Evolutionary conservation across 2,329 filamentous ascomycete species (phyloP), one percentile per base, ranked within the genome.

Genomic region (Shiraia bambusicola): DNA sequence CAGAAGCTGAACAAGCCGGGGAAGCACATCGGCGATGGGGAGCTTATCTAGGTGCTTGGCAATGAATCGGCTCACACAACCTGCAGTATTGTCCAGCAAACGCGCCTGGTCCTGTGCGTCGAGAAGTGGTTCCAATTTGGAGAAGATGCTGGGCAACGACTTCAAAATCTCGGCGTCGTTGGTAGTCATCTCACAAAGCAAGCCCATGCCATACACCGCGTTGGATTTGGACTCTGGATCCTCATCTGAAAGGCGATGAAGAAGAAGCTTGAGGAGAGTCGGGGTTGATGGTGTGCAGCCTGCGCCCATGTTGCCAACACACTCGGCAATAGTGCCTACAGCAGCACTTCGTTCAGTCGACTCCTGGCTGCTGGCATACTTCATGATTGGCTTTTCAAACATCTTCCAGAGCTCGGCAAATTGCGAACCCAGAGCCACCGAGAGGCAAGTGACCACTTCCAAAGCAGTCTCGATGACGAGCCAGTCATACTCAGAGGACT

Each of bases 401-500:
- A 95, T 84, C 77, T 95, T 94, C 89, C 90, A 97, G 49, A 96
- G 77, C 74, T 95, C 86, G 41, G 79, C 79, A 61, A 96, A 97
- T 56, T 84, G 82, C 15, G 79, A 69, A 28, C 93, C 93, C 11
- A 97, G 82, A 24, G 89, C 89, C 33, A 83, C 82, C 14, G 91
- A 84, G 28, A 97, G 80, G 27, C 88, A 89, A 37, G 89, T 88
- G 36, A 96, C 78, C 33, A 95, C 89, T 54, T 97, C 93, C 40
- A 97, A 81, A 26, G 89, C 91, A 8, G 90, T 95, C 73, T 98
- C 93, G 40, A 97, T 86, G 37, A 95, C 86, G 13, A 96, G 81
- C 93, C 93, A 97, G 75, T 97, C 93, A 62, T 95, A 95, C 73
- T 98, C 93, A 2, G 92, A 95, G 22, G 86, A 87, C 66, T 90